Evolutionary conservation across 192 early-diverging fungal species (phyloP), one percentile per base, ranked within the genome.

Genomic region (Dispira parvispora): DNA sequence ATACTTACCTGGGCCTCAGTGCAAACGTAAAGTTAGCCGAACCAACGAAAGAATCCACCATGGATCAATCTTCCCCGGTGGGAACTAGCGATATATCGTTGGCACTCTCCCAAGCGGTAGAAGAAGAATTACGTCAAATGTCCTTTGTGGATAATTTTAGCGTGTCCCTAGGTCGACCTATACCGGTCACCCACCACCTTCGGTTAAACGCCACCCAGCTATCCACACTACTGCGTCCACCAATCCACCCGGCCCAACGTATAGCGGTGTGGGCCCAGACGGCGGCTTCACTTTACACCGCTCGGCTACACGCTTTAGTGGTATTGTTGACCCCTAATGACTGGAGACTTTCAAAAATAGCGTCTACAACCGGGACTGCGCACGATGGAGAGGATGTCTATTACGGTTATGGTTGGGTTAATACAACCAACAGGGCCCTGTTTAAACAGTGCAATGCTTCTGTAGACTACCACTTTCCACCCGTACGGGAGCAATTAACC

Each of bases 381-480:
- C 32, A 38, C 6, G 32, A 38, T 1, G 32, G 32, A 6, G 6
- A 38, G 6, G 32, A 38, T 6, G 32, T 6, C 32, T 38, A 38
- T 38, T 38, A 6, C 32, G 32, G 32, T 28, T 55, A 55, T 28
- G 21, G 28, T 25, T 55, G 21, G 53, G 53, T 21, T 18, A 23
- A 76, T 71, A 46, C 8, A 28, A 21, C 21, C 21, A 55, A 55
- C 42, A 20, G n/a, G 43, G 18, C 23, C n/a, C 75, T 90, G 32
- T 85, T 88, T 70, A 53, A 75, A 52, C 68, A 77, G 28, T 86
- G 84, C 63, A 71, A 75, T 63, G 72, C 74, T 18, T 79, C 84
- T 14, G 87, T 87, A 0, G 88, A 90, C 61, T 82, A 88, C 52
- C 88, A 90, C 73, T 88, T 88, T 69, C 70, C 83, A 9, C 69